Conservation (phyloP, 2,329 filamentous ascomycete genomes). For the Diplodia intermedia region DNA sequence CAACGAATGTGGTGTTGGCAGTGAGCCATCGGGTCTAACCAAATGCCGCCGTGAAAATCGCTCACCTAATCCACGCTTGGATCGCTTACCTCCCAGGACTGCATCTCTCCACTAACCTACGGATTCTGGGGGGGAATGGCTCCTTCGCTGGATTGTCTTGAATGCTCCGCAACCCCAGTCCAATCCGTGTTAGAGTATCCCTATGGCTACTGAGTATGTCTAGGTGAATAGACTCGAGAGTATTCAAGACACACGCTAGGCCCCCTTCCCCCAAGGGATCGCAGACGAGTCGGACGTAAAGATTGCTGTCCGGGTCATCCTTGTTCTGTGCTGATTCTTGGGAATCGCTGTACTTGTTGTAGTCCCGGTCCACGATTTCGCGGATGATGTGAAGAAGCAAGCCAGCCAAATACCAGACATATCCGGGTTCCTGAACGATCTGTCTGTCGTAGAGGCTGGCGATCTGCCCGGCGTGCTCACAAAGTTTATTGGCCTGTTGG, state of each 20-base stretch:
- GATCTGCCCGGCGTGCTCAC: conserved; percentile 40
- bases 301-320: not conserved
- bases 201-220: not conserved
- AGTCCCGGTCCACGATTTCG: conserved; percentile 43
- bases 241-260: not conserved
- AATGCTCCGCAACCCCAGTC: not conserved
- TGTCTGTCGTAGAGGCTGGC: conserved; percentile 38
- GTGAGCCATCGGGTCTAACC: conserved; percentile 16
- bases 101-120: not conserved
- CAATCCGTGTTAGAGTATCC: not conserved
- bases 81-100: not conserved
- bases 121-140: not conserved
- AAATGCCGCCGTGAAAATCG: not conserved
- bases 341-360: conserved; percentile 41
- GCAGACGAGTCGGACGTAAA: conserved; percentile 18
- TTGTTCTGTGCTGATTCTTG: conserved; percentile 39
- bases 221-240: not conserved
- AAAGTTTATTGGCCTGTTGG: conserved; percentile 44
- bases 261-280: not conserved
- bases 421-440: conserved; percentile 36
- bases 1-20: conserved; percentile 12
- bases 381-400: conserved; percentile 45
- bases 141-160: not conserved
- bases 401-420: conserved; percentile 39
- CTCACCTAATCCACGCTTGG: not conserved